A percentile compares a stretch with the other conserved stretches of the same genome.
Evolutionary conservation across 2,329 filamentous ascomycete genomes (phyloP).

Genomic region (Claviceps sp.): DNA sequence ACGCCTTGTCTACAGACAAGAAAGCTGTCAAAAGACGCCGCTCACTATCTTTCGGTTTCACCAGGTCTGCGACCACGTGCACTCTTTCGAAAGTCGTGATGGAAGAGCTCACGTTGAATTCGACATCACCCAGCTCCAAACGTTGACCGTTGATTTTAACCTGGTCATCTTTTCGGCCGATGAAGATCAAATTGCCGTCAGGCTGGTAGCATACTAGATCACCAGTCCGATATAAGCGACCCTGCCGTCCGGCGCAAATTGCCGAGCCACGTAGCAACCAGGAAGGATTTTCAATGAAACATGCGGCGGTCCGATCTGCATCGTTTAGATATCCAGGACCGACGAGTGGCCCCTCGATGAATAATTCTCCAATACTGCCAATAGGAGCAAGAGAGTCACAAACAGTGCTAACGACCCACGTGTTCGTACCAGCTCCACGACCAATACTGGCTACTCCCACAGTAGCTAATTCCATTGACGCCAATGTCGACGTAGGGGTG

Average conservation of each 20-base stretch:
- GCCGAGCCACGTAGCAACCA: slow-evolving; percentile 7
- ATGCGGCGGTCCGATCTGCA: slow-evolving; percentile 9
- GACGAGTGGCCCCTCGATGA: slow-evolving; percentile 14
- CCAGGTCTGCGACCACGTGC: slow-evolving; percentile 1
- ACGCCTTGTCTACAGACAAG: background rate
- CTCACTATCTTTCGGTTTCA: background rate
- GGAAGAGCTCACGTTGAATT: background rate
- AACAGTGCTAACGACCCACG: slow-evolving; percentile 13
- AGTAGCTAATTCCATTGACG: background rate
- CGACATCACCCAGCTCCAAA: slow-evolving; percentile 7
- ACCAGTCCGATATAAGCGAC: slow-evolving; percentile 12
- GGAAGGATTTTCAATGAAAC: slow-evolving; percentile 13
- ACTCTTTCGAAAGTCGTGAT: background rate
- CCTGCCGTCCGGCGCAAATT: slow-evolving; percentile 13
- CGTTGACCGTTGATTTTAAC: slow-evolving; percentile 38
- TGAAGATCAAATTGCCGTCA: slow-evolving; percentile 24
- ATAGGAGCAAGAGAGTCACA: slow-evolving; percentile 8
- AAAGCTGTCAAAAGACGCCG: background rate
- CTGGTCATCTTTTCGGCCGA: slow-evolving; percentile 36
- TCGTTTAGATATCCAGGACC: slow-evolving; percentile 13
- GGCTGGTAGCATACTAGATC: slow-evolving; percentile 14
- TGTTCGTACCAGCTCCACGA: background rate
- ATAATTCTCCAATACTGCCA: slow-evolving; percentile 14
- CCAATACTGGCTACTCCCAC: background rate
- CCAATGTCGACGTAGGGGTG: background rate